phyloP scores from a whole-genome alignment of 169 alveolate genomes.

The Eimeria sp. region DNA sequence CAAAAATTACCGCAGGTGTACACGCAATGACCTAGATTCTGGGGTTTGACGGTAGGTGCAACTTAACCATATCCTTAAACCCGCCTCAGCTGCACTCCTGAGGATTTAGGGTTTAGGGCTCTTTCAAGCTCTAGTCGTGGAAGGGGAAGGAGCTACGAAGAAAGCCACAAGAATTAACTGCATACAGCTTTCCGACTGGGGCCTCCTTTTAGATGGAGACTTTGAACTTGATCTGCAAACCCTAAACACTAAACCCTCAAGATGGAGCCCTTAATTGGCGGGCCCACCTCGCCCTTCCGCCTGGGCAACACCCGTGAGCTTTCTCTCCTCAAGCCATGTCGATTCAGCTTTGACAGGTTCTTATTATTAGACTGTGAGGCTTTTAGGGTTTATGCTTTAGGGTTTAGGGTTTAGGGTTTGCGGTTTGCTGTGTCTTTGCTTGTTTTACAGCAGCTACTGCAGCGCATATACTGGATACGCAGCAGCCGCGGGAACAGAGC shows the following conservation, averaged over 20 bases:
- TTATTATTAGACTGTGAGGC: not conserved
- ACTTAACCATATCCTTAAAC: not conserved
- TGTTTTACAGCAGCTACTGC: conserved; percentile 37
- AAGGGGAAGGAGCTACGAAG: not conserved
- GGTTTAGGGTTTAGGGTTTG: conserved; percentile 59
- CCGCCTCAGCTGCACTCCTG: not conserved
- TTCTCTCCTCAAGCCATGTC: not conserved
- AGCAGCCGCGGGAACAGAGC: conserved; percentile 58
- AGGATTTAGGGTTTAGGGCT: not conserved
- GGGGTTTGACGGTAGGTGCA: not conserved
- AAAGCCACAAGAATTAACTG: not conserved
- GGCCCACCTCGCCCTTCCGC: conserved; percentile 42
- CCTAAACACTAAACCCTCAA: conserved; percentile 9
- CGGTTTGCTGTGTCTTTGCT: not conserved
- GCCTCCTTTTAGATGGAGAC: not conserved
- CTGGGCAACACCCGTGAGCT: not conserved
- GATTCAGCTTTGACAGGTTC: not conserved
- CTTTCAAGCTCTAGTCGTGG: not conserved
- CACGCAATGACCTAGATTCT: not conserved
- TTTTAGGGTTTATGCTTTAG: not conserved
- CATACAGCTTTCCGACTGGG: not conserved
- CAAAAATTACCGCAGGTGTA: not conserved
- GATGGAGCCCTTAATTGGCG: conserved; percentile 47
- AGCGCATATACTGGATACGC: not conserved
- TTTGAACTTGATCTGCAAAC: not conserved